phyloP scores from a whole-genome alignment of 2,329 filamentous ascomycete genomes.

The Fusarium sacchari region DNA sequence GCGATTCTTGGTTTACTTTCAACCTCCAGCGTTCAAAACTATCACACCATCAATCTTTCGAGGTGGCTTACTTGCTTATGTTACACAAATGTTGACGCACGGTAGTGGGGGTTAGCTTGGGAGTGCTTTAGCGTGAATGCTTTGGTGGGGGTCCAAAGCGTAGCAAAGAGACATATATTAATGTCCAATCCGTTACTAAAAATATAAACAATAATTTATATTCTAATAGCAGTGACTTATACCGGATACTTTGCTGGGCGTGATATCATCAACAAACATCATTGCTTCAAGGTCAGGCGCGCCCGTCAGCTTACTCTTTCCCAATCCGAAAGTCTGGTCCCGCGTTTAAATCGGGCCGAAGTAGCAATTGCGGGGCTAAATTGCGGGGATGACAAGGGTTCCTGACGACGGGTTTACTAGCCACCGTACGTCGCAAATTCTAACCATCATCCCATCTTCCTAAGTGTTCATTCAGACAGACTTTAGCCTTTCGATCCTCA shows the following conservation, averaged over 20 bases:
- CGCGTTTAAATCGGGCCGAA: conserved; percentile 25
- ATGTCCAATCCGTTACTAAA: neutral
- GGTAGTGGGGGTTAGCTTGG: neutral
- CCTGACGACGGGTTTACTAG: neutral
- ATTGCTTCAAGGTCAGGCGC: neutral
- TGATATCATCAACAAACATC: neutral
- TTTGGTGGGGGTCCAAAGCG: neutral
- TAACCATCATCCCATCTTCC: neutral
- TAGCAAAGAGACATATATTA: no score
- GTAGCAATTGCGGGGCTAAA: neutral
- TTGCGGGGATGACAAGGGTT: conserved; percentile 23
- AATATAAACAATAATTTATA: neutral
- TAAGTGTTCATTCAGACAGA: neutral
- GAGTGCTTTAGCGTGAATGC: neutral
- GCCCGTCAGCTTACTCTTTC: neutral
- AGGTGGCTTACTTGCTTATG: neutral
- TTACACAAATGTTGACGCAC: neutral
- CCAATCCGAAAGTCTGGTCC: neutral
- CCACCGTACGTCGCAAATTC: conserved; percentile 14
- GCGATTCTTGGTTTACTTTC: fast-evolving
- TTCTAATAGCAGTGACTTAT: neutral
- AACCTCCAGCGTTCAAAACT: neutral
- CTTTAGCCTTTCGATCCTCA: neutral
- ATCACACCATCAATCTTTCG: fast-evolving
- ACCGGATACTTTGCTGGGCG: neutral